Percentiles rank a stretch among this genome's conserved stretches.
phyloP scores from a whole-genome alignment of 345 rosid species.

The Boechera stricta region DNA sequence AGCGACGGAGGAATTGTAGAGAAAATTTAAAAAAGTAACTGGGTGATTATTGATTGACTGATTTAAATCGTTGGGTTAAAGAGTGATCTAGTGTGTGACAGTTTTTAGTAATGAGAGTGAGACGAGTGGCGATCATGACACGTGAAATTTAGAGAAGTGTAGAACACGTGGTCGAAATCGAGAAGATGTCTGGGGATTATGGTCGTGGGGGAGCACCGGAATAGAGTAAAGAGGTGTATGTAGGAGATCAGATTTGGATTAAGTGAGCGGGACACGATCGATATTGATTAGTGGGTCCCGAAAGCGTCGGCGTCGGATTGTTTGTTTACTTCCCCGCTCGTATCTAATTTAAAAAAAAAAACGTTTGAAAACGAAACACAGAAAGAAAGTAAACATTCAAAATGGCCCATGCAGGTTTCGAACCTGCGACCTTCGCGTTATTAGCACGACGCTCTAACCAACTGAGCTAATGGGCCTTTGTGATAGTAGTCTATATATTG shows the following conservation, averaged over 20 bases:
- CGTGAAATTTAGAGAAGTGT: background rate
- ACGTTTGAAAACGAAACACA: background rate
- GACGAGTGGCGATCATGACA: background rate
- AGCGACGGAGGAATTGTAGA: constrained; percentile 10
- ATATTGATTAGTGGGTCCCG: constrained; percentile 35
- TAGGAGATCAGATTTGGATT: constrained; percentile 37
- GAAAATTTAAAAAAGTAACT: background rate
- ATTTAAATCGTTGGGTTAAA: constrained; percentile 9
- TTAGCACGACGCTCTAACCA: constrained; percentile 95
- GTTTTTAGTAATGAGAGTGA: background rate
- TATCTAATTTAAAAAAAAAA: background rate
- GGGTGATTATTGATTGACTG: background rate
- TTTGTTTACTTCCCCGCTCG: background rate
- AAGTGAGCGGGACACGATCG: constrained; percentile 37
- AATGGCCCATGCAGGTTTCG: constrained; percentile 69
- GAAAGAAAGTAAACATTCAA: background rate
- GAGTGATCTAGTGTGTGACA: constrained; percentile 3
- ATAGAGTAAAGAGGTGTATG: background rate
- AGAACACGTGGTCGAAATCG: background rate
- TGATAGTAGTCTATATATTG: no score
- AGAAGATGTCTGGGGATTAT: background rate
- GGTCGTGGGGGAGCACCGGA: background rate
- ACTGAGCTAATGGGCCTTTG: constrained; percentile 44
- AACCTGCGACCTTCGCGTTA: constrained; percentile 90
- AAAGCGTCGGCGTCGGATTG: constrained; percentile 36